Percentiles rank a stretch among this genome's conserved stretches.
phyloP scores from a whole-genome alignment of 306 rosid genomes.

The Pyrus bretschneideri region DNA sequence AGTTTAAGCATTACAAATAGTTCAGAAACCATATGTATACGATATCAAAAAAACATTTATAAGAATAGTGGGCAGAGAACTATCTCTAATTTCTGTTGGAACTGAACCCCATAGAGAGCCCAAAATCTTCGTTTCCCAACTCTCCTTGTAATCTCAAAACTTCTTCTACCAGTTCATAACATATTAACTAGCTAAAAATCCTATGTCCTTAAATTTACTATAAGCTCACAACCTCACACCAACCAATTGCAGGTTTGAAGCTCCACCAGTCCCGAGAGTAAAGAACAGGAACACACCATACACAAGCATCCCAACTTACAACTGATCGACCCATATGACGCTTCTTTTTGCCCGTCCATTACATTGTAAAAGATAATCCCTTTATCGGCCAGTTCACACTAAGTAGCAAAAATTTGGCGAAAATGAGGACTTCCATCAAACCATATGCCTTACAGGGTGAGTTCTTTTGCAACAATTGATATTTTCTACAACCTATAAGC shows the following conservation, averaged over 20 bases:
- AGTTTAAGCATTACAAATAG: constrained; percentile 7
- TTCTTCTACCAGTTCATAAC: background rate
- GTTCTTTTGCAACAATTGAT: background rate
- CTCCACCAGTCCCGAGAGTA: background rate
- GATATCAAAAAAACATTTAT: background rate
- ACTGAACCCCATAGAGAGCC: background rate
- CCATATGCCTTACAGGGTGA: background rate
- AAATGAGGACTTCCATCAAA: background rate
- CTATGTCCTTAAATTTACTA: background rate
- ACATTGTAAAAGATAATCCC: background rate
- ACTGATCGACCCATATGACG: background rate
- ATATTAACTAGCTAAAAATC: background rate
- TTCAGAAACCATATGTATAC: background rate
- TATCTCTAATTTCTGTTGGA: background rate
- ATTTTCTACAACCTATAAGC: background rate
- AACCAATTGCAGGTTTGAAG: background rate
- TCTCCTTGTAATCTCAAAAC: background rate
- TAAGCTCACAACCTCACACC: constrained; percentile 1
- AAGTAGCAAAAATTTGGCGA: background rate
- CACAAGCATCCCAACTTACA: background rate
- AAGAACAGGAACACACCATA: background rate
- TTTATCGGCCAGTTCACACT: background rate
- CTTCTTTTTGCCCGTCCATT: background rate
- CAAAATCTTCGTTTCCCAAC: background rate
- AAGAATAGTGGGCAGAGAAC: background rate